phyloP scores from a whole-genome alignment of 306 rosid genomes.

The Dalbergia cochinchinensis region DNA sequence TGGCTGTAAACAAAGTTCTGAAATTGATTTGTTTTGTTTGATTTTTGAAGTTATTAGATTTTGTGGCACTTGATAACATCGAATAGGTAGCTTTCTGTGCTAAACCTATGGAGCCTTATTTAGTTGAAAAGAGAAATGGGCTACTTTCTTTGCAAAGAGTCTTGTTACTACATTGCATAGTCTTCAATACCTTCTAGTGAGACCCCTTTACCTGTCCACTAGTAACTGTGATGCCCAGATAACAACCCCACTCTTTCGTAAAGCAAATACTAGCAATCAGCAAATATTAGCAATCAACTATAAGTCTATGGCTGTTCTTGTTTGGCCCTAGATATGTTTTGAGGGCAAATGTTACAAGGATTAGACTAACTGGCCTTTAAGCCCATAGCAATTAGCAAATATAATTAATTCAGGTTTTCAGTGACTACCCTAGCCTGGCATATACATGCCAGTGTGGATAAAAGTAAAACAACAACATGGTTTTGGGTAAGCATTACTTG shows the following conservation, averaged over 20 bases:
- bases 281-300: neutral
- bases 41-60: conserved; percentile 19
- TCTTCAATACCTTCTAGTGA: conserved; percentile 20
- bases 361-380: conserved; percentile 12
- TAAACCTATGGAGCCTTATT: conserved; percentile 23
- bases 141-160: neutral
- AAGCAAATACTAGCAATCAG: neutral
- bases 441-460: neutral
- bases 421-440: neutral
- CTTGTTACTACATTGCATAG: conserved; percentile 22
- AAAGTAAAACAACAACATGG: conserved; percentile 13
- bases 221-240: neutral
- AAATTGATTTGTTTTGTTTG: conserved; percentile 1
- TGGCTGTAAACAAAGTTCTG: conserved; percentile 6
- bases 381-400: neutral
- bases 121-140: neutral
- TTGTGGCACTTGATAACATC: neutral
- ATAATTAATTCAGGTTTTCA: conserved; percentile 1
- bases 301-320: conserved; percentile 1
- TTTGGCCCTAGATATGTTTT: neutral
- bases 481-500: neutral
- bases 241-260: neutral
- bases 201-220: neutral
- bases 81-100: neutral
- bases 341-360: neutral